Evolutionary conservation across 1,284 basidiomycete species (phyloP).

Genomic region (Pseudozyma sp.): DNA sequence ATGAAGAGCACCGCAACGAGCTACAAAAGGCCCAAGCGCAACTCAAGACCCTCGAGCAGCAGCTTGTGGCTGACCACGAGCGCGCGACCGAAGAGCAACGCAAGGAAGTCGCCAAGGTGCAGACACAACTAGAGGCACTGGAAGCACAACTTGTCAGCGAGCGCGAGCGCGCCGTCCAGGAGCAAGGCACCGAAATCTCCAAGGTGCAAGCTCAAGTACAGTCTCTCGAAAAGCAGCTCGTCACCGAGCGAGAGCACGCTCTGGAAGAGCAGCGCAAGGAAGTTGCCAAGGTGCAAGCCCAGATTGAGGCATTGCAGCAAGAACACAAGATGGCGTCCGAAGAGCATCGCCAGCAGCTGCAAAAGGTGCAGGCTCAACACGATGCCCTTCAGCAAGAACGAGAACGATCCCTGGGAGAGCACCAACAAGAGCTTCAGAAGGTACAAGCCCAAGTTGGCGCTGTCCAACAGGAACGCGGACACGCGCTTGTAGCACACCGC

Average conservation of each 20-base stretch:
- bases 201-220: slow-evolving; percentile 18
- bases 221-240: slow-evolving; percentile 19
- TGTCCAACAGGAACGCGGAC: slow-evolving; percentile 21
- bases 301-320: too few species aligned
- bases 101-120: slow-evolving; percentile 20
- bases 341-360: not conserved
- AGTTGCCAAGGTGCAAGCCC: slow-evolving; percentile 14
- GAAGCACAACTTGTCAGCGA: slow-evolving; percentile 29
- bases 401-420: too few species aligned
- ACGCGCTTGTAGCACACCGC: slow-evolving; percentile 12
- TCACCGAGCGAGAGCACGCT: slow-evolving; percentile 11
- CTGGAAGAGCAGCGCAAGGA: slow-evolving; percentile 12
- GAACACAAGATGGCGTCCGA: too few species aligned
- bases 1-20: slow-evolving; percentile 10
- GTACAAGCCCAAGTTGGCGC: slow-evolving; percentile 11
- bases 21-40: slow-evolving; percentile 17
- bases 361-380: slow-evolving; percentile 8
- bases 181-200: slow-evolving; percentile 20
- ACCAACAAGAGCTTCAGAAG: slow-evolving; percentile 4
- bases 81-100: slow-evolving; percentile 17
- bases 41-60: slow-evolving; percentile 20
- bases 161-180: slow-evolving; percentile 10
- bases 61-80: slow-evolving; percentile 20
- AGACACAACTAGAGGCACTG: slow-evolving; percentile 16
- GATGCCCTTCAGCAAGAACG: too few species aligned